Evolutionary conservation across 352 stramenopile genomes (phyloP), one percentile per base, ranked within the genome.

Genomic region (Pythium plurisporium): DNA sequence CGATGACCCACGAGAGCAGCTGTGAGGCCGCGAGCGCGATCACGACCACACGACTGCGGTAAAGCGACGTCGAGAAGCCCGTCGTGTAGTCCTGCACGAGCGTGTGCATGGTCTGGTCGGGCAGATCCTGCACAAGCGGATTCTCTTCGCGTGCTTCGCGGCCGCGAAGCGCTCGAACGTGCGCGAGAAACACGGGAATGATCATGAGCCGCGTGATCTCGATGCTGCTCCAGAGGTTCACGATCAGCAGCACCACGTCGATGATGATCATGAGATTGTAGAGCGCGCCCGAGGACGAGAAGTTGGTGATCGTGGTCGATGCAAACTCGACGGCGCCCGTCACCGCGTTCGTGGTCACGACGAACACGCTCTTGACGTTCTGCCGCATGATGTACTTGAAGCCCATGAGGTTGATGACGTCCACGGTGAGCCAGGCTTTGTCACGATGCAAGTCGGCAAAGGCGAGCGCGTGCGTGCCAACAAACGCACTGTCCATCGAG

Each of bases 1-100:
- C 59, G 49, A 89, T 60, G 15, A 85, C 49, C 78, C 78, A 88
- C 26, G 73, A 84, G 33, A 88, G 40, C 33, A 79, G 27, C 26
- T 70, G 66, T 19, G 54, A 47, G 34, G 43, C 29, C 3, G 62
- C 68, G 12, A 67, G 30, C 27, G 69, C 5, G 12, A 78, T 55
- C 4, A 74, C 46, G 14, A 74, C 65, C 2, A 73, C 58, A 4
- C 67, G 65, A 40, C 70, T 85, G 48, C 75, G 75, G 31, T 73
- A 67, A 5, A 88, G 55, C 6, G 73, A 78, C n/a, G 62, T 72
- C 3, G 66, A 53, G 20, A 69, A 65, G 41, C 29, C 26, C 27
- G 52, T 27, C n/a, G 40, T 43, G 38, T 49, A 54, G 14, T 49
- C 40, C 9, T 44, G 50, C 12, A 57, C 15, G 29, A 53, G 22